These are phyloP conservation scores for Herpetospermum pedunculosum DNA, from an alignment of 306 rosid species.

Conservation along the genomic window DNA sequence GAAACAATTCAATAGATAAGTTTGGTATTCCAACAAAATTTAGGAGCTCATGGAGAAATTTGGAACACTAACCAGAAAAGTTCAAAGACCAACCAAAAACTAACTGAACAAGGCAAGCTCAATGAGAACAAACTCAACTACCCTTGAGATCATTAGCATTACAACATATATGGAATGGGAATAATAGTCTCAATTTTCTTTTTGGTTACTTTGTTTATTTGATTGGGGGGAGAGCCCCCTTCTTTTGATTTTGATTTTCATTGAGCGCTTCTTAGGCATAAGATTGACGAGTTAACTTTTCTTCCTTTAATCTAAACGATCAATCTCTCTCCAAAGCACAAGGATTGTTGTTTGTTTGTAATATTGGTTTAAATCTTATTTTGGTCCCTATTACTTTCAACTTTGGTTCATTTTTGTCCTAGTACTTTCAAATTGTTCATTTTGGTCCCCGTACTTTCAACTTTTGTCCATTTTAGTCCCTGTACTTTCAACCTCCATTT, in stretches of 20 bases:
- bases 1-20: not conserved
- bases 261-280: not conserved
- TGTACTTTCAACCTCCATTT: not conserved
- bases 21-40: not conserved
- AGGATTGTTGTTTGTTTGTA: not conserved
- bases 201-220: not conserved
- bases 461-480: not conserved
- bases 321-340: not conserved
- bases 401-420: not conserved
- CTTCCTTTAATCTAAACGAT: not conserved
- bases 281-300: not conserved
- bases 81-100: not conserved
- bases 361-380: not conserved
- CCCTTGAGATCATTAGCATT: slow-evolving; percentile 86
- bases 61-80: not conserved
- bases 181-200: slow-evolving; percentile 54
- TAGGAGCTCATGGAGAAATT: not conserved
- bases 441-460: not conserved
- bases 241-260: not conserved
- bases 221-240: not conserved
- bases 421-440: not conserved
- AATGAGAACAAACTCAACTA: slow-evolving; percentile 22
- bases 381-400: not conserved
- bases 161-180: slow-evolving; percentile 83
- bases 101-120: not conserved